Evolutionary conservation across 2,329 filamentous ascomycete species (phyloP), one percentile per base, ranked within the genome.

Genomic region (Nigrospora osmanthi): DNA sequence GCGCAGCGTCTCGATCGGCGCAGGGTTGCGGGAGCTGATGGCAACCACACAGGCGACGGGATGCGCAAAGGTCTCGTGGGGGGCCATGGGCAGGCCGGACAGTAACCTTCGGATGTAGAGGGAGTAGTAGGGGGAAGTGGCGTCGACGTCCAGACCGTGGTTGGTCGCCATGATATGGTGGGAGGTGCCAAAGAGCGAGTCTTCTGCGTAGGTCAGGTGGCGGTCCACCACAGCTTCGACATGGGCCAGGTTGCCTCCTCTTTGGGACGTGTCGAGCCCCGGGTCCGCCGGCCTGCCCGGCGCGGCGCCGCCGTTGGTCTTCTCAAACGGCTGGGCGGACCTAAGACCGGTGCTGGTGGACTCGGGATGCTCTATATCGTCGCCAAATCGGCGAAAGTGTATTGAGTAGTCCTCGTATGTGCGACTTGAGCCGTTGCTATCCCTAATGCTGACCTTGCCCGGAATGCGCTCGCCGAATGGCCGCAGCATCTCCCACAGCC

Each of bases 41-140:
- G 89, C 89, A 61, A 97, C 91, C 35, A 98, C 81, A 58, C 89
- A 91, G 6, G 91, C 90, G 17, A 97, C 91, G 0, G 94, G 93
- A 61, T 98, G 93, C 6, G 86, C 80, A 64, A 97, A 95, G 0
- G 93, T 93, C 67, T 98, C 93, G 56, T 96, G 89, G 1, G 89
- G 82, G 4, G 84, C 80, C 38, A 94, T 69, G 1, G 87, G 80
- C 35, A 91, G 70, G 13, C 85, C 84, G 1, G 89, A 95, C 10
- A 98, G 69, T 35, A 98, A 64, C 42, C 90, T 81, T 30, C 89
- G 81, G 39, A 98, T 67, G 60, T 95, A 97, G 9, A 95, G 68
- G 33, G 84, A 80, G 64, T 95, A 95, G 61, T 95, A 89, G 1
- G 87, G 85, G 11, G 87, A 90, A 1, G 83, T 77, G 12, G 71